These are phyloP conservation scores for apple (Malus domestica) DNA, from an alignment of 306 rosid genomes.

Conservation along the genomic window ASM211411v1 NC_041791.1:29466501-29467000, in stretches of 20 bases:
- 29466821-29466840: slow-evolving; percentile 53
- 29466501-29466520: no score
- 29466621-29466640: no score
- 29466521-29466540: no score
- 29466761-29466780: slow-evolving; percentile 63
- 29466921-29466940: neutral
- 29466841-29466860: slow-evolving; percentile 7
- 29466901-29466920: neutral
- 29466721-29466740: no score
- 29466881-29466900: neutral
- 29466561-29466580: no score
- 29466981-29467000: neutral
- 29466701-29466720: no score
- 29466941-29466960: neutral
- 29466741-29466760: slow-evolving; percentile 26
- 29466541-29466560: no score
- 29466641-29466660: no score
- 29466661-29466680: no score
- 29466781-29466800: slow-evolving; percentile 20
- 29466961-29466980: neutral
- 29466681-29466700: no score
- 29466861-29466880: neutral
- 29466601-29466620: no score
- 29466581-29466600: no score
- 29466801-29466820: slow-evolving; percentile 25